These are phyloP conservation scores for Tolypocladium guangdongense DNA, from an alignment of 2,329 filamentous ascomycete species.

Conservation along the genomic window DNA sequence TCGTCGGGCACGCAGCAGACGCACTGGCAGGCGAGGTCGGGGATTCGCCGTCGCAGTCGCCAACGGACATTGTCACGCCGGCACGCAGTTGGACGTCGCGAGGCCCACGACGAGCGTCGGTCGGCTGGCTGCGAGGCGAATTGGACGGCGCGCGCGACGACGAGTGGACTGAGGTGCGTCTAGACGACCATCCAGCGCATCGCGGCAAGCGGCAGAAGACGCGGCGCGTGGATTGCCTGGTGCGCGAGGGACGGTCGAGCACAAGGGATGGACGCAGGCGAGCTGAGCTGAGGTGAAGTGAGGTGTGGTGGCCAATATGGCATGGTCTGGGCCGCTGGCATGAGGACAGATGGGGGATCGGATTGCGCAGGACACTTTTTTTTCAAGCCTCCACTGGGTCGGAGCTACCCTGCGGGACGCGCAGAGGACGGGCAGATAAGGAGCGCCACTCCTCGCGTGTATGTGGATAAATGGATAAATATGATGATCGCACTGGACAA, in stretches of 20 bases:
- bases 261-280: not conserved
- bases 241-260: not conserved
- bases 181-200: not conserved
- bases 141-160: not conserved
- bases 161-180: not conserved
- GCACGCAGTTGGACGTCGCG: slow-evolving; percentile 1
- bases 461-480: too few relatives aligned
- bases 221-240: not conserved
- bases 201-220: not conserved
- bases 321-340: not conserved
- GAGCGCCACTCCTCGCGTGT: too few relatives aligned
- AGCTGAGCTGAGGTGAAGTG: too few relatives aligned
- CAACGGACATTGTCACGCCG: slow-evolving; percentile 14
- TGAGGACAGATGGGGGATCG: slow-evolving; percentile 4
- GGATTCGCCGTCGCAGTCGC: slow-evolving; percentile 12
- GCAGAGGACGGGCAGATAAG: too few relatives aligned
- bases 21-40: slow-evolving; percentile 5
- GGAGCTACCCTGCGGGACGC: not conserved
- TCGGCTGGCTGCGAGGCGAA: not conserved
- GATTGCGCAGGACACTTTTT: not conserved
- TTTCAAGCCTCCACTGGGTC: not conserved
- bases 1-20: slow-evolving; percentile 6
- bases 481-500: too few relatives aligned
- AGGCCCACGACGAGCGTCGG: not conserved
- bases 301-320: not conserved